These are phyloP conservation scores for Nannochloropsis limnetica DNA, from an alignment of 352 stramenopile genomes.

Conservation along the genomic window DNA sequence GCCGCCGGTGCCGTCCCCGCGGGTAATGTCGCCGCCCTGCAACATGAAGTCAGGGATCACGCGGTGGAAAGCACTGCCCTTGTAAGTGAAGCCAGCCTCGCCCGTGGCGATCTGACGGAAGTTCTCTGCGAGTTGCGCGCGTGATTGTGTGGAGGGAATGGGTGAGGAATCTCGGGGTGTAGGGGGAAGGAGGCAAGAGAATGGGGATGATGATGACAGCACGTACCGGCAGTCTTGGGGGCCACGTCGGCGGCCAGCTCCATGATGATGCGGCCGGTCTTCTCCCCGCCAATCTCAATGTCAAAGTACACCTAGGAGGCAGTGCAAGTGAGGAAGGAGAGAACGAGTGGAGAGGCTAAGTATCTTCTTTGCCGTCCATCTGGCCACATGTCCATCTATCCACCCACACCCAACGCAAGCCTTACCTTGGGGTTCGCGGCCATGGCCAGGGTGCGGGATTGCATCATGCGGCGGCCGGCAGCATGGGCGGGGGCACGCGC, in stretches of 20 bases:
- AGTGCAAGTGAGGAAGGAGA: neutral
- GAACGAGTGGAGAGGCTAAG: neutral
- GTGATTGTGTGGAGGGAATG: neutral
- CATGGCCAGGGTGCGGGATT: neutral
- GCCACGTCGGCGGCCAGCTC: constrained; percentile 85
- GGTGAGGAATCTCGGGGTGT: neutral
- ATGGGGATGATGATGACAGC: too few relatives aligned
- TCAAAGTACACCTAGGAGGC: constrained; percentile 1
- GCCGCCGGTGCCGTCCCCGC: constrained; percentile 81
- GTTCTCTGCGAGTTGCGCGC: neutral
- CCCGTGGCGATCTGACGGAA: constrained; percentile 69
- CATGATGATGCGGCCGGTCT: constrained; percentile 59
- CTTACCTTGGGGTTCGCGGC: constrained; percentile 27
- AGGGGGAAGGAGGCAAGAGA: neutral
- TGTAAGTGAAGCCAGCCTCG: constrained; percentile 84
- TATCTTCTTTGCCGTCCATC: constrained; percentile 22
- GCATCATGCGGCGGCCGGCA: constrained; percentile 16
- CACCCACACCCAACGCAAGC: neutral
- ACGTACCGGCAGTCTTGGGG: constrained; percentile 98
- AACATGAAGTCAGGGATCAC: constrained; percentile 93
- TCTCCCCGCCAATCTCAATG: constrained; percentile 5
- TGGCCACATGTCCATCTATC: neutral
- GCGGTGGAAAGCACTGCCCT: constrained; percentile 86
- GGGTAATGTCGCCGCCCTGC: constrained; percentile 80
- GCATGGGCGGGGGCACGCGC: constrained; percentile 20